Evolutionary conservation across 225 moss, liverwort and hornwort species (phyloP), one percentile per base, ranked within the genome.

Genomic region (Polytrichum formosum): DNA sequence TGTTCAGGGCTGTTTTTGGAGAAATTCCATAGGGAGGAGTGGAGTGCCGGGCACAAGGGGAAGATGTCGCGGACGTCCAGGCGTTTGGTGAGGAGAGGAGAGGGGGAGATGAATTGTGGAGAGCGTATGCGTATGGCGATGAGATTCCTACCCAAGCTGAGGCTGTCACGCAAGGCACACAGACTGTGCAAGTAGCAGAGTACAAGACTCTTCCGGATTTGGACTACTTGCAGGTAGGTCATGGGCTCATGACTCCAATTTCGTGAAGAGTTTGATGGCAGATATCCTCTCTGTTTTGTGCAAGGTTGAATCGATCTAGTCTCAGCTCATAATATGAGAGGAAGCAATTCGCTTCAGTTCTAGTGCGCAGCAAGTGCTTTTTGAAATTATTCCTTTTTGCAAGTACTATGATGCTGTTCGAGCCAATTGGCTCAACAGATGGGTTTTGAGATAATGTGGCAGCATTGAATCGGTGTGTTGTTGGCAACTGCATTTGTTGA

Each of bases 221-320:
- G 87, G 98, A 99, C 75, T 99, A 99, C 73, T 88, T 98, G 78
- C 94, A 98, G 92, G 96, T 97, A 66, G n/a, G 55, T 29, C 65
- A 18, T 4, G 27, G 54, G 59, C 18, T 70, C 46, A 59, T 26
- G 30, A 19, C 56, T 30, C 26, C 26, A 77, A 62, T 54, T 26
- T 61, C 37, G 37, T 10, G 37, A 37, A 37, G 37, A 10, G 2
- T 37, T 37, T 37, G 37, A 37, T 37, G 46, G 46, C 13, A 46
- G 46, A 46, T 46, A 46, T 46, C 46, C 46, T 46, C 46, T 3
- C 13, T 46, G 37, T 46, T 46, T 46, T 16, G 46, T 46, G 46
- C 16, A 16, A 46, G 46, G 46, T 46, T 46, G 46, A 13, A 46
- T 4, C 13, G 3, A 46, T 46, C 46, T 46, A 46, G 46, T 46